Conservation (phyloP, 306 rosid species). For the Oxytropis ochrocephala region DNA sequence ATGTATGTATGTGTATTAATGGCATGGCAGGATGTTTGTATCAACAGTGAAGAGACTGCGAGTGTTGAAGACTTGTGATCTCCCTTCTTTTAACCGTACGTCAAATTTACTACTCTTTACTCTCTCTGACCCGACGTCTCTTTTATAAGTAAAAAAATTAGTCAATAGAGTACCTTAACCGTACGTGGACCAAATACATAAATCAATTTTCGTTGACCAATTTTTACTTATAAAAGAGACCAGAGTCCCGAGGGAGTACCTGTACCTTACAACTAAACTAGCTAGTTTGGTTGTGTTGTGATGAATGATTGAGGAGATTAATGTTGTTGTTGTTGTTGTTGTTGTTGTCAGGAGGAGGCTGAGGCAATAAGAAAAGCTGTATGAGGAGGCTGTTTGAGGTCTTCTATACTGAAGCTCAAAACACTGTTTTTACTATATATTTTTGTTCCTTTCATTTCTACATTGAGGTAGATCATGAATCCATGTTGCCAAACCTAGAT, state of each 20-base stretch:
- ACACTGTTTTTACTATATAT: constrained; percentile 22
- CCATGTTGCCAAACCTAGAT: too few species aligned
- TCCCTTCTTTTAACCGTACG: constrained; percentile 62
- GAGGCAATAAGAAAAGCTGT: constrained; percentile 33
- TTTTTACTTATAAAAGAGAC: too few species aligned
- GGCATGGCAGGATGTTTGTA: constrained; percentile 66
- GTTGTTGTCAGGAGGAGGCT: constrained; percentile 17
- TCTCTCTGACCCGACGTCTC: too few species aligned
- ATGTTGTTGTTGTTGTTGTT: neutral
- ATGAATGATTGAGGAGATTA: neutral
- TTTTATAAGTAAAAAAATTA: too few species aligned
- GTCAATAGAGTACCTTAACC: too few species aligned
- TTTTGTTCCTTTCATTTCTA: constrained; percentile 12
- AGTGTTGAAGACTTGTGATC: constrained; percentile 72
- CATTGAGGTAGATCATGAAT: neutral
- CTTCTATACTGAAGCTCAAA: constrained; percentile 12
- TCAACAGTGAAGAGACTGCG: constrained; percentile 86
- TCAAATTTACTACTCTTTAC: too few species aligned
- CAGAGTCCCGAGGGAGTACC: too few species aligned
- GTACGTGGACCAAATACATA: too few species aligned
- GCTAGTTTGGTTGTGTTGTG: neutral
- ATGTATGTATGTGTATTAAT: constrained; percentile 8
- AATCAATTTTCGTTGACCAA: too few species aligned
- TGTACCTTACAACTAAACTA: too few species aligned
- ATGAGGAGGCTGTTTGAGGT: constrained; percentile 8